These are phyloP conservation scores for Ceratocystis diversiconidia DNA, from an alignment of 2,329 filamentous ascomycete genomes.

Conservation along the genomic window DNA sequence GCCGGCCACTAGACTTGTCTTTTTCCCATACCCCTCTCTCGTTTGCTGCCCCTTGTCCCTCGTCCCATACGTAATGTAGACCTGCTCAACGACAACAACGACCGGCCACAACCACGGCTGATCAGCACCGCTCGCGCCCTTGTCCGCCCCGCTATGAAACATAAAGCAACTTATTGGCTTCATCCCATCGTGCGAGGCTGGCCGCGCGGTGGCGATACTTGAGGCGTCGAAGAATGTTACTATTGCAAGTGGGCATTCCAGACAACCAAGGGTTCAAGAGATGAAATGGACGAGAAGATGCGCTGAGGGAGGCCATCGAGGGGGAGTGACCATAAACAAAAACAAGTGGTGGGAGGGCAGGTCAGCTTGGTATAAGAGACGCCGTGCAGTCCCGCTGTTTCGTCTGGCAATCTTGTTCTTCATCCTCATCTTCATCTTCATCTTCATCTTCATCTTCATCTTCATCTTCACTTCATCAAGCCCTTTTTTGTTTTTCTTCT, in stretches of 20 bases:
- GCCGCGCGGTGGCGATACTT: neutral
- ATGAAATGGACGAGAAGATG: neutral
- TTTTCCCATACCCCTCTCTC: neutral
- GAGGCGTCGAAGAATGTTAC: conserved; percentile 2
- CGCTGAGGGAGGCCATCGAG: neutral
- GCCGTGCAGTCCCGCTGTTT: neutral
- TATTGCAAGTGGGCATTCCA: conserved; percentile 3
- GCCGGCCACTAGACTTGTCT: neutral
- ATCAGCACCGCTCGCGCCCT: neutral
- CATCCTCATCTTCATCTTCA: neutral
- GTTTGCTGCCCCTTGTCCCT: too few relatives aligned
- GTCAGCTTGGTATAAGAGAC: neutral
- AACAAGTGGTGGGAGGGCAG: neutral
- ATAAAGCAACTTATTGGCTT: neutral
- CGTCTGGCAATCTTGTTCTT: neutral
- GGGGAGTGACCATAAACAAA: neutral
- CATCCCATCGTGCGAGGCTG: neutral
- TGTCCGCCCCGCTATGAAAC: neutral
- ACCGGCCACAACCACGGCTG: too few relatives aligned
- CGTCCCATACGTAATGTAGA: too few relatives aligned
- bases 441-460: neutral
- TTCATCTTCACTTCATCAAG: neutral
- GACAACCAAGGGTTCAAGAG: neutral
- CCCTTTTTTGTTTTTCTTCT: neutral
- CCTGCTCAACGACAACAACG: too few relatives aligned